A percentile compares a stretch with the other conserved stretches of the same genome.
Evolutionary conservation across 2,329 filamentous ascomycete genomes (phyloP).

Genomic region (Colletotrichum tabaci): DNA sequence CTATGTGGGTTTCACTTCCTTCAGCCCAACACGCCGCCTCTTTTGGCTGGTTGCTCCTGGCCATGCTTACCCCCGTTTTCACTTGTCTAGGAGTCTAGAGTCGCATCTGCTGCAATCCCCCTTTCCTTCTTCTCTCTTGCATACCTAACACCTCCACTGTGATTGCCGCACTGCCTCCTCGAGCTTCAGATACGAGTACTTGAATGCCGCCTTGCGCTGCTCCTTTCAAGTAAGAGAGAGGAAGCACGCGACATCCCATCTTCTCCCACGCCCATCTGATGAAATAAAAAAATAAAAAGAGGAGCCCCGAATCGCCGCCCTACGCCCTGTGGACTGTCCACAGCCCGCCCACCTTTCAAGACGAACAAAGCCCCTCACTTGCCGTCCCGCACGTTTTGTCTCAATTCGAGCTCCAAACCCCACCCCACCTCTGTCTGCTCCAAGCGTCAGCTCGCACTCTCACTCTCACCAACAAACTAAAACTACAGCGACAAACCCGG

Average conservation of each 20-base stretch:
- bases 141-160: background rate
- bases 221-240: background rate
- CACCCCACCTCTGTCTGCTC: constrained; percentile 1
- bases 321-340: constrained; percentile 18
- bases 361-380: constrained; percentile 27
- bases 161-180: background rate
- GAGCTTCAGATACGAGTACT: constrained; percentile 12
- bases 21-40: constrained; percentile 35
- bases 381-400: constrained; percentile 37
- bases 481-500: constrained; percentile 35
- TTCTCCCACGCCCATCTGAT: constrained; percentile 19
- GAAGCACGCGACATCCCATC: constrained; percentile 29
- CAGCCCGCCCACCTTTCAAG: constrained; percentile 23
- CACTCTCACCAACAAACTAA: constrained; percentile 13
- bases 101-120: background rate
- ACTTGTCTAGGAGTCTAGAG: constrained; percentile 7
- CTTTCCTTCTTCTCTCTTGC: constrained; percentile 17
- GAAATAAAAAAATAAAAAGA: background rate
- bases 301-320: constrained; percentile 5
- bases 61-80: constrained; percentile 16
- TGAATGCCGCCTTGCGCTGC: constrained; percentile 11
- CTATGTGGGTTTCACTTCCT: constrained; percentile 38
- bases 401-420: constrained; percentile 37
- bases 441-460: constrained; percentile 5
- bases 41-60: constrained; percentile 13